phyloP scores from a whole-genome alignment of 495 filamentous ascomycete genomes.

The Aspergillus cristatus region DNA sequence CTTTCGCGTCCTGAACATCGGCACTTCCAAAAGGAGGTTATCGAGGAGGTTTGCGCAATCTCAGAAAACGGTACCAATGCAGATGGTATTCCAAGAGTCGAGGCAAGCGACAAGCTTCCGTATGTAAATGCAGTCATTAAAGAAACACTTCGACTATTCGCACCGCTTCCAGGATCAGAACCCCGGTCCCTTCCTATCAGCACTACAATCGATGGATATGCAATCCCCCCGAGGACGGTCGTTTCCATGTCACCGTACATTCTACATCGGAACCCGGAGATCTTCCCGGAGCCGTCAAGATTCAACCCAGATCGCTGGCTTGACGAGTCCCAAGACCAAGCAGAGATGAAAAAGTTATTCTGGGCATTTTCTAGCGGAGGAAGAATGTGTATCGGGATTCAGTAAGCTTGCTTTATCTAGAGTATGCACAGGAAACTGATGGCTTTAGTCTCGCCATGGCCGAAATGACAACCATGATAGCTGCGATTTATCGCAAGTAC shows the following conservation, averaged over 20 bases:
- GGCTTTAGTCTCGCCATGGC: constrained; percentile 28
- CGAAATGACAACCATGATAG: constrained; percentile 35
- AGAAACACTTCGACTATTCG: constrained; percentile 60
- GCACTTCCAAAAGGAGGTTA: constrained; percentile 16
- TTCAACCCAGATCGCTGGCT: constrained; percentile 56
- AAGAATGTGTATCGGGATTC: constrained; percentile 65
- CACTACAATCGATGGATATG: constrained; percentile 22
- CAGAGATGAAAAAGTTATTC: constrained; percentile 52
- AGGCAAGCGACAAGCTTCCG: constrained; percentile 50
- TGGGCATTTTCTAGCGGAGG: constrained; percentile 74
- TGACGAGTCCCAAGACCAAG: constrained; percentile 14
- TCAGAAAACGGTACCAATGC: not conserved
- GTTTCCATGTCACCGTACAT: constrained; percentile 53
- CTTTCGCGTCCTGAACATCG: constrained; percentile 19
- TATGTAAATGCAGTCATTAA: constrained; percentile 59
- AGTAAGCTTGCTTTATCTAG: constrained; percentile 18
- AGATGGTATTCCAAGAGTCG: constrained; percentile 29
- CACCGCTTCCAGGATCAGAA: constrained; percentile 58
- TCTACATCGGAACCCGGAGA: constrained; percentile 50
- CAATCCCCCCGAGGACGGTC: constrained; percentile 48
- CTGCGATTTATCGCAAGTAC: constrained; percentile 26
- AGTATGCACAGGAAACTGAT: too few relatives aligned
- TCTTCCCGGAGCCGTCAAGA: constrained; percentile 41
- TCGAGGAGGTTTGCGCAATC: constrained; percentile 12
- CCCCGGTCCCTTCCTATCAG: constrained; percentile 34